Percentiles rank a stretch among this genome's conserved stretches.
Conservation (phyloP, 306 rosid species). For the Castanea mollissima region DNA sequence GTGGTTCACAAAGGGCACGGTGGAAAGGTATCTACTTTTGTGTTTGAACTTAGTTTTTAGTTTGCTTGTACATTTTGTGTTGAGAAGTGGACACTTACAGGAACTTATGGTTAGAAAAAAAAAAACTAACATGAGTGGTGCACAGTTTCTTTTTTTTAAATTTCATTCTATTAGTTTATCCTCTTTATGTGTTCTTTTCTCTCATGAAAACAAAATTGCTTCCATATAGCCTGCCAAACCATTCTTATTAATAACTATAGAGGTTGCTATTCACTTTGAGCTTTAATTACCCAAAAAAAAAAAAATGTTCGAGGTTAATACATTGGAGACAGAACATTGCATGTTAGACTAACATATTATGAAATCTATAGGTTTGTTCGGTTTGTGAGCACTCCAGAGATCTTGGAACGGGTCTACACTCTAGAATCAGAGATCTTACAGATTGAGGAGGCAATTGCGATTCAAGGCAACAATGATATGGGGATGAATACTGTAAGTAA, state of each 20-base stretch:
- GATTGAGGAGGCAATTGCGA: constrained; percentile 89
- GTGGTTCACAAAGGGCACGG: constrained; percentile 88
- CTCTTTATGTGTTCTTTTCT: constrained; percentile 12
- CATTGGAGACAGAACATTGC: background rate
- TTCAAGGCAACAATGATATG: constrained; percentile 78
- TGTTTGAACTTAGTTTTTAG: constrained; percentile 4
- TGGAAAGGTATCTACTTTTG: constrained; percentile 62
- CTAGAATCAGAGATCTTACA: constrained; percentile 85
- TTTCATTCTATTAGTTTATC: background rate
- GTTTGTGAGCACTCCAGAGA: constrained; percentile 92
- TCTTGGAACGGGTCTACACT: constrained; percentile 86
- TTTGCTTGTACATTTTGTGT: constrained; percentile 12
- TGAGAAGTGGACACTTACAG: background rate
- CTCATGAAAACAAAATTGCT: constrained; percentile 8
- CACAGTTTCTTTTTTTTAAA: constrained; percentile 4
- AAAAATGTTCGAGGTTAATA: background rate
- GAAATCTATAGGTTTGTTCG: constrained; percentile 81
- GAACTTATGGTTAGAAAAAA: constrained; percentile 3
- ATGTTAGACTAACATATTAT: constrained; percentile 18
- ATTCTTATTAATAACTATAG: constrained; percentile 5
- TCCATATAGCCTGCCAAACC: constrained; percentile 12
- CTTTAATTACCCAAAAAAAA: background rate
- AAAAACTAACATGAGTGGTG: constrained; percentile 9
- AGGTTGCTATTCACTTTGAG: background rate
- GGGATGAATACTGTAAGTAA: constrained; percentile 58